Base-by-base conservation (phyloP, 106 monocot genomes). In the Chionographis japonica region DNA sequence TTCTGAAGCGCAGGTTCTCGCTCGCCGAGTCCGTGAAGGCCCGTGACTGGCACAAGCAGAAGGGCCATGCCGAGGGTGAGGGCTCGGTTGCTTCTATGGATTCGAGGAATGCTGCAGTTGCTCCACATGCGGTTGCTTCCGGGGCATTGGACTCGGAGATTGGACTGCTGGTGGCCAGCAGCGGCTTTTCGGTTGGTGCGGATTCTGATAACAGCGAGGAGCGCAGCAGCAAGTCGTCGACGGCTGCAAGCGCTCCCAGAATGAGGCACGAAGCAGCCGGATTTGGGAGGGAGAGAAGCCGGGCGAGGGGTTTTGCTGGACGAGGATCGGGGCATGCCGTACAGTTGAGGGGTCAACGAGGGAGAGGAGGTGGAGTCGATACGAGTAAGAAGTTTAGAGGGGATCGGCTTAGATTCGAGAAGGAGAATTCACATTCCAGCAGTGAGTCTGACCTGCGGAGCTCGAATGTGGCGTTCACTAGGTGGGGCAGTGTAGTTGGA, bases 181-280 rank as follows among this genome's bases (percentile, higher is more conserved):
- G 49, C 3, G 73, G 71, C 0, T 94, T 90, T 60, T 73, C 80
- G 12, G 60, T 78, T 46, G 93, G 93, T 14, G 54, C 59, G 6
- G 85, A 93, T 63, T 92, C 92, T 12, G 97, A 90, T n/a, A 86
- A 83, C 58, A 90, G 92, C 16, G 92, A 99, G 66, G 93, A 93
- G 19, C 70, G 78, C 12, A 85, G 83, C 60, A 82, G 86, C 69
- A 89, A 67, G 69, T 86, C 77, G 2, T 84, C 90, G 6, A 80
- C 83, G 2, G 78, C 84, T 20, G 78, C 76, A 0, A 97, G 84
- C 61, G 80, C 63, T 52, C 83, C 66, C 2, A 83, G 75, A 70
- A 27, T 49, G 15, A 72, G 66, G 50, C 73, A 82, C 63, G 83
- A 83, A 46, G 54, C 10, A 6, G 54, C 80, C 61, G 81, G 78